Conservation (phyloP, 2,329 filamentous ascomycete species). For the Talaromyces atroroseus region DNA sequence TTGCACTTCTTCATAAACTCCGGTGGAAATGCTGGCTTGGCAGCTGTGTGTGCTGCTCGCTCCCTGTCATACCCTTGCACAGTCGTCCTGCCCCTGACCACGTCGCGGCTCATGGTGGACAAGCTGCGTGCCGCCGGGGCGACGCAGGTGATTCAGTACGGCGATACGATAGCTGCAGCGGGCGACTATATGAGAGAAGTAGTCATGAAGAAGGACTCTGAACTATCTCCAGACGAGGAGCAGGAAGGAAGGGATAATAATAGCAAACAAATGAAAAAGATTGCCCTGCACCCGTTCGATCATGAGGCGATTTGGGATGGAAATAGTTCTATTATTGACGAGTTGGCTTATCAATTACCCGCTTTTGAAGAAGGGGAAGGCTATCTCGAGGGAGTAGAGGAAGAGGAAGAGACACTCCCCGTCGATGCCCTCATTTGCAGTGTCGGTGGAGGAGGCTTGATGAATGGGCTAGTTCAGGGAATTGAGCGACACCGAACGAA, state of each 20-base stretch:
- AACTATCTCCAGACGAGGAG: neutral
- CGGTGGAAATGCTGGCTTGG: slow-evolving; percentile 80
- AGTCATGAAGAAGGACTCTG: slow-evolving; percentile 32
- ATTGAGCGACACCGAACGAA: slow-evolving; percentile 45
- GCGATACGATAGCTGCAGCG: slow-evolving; percentile 63
- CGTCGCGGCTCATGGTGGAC: slow-evolving; percentile 63
- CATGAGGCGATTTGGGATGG: slow-evolving; percentile 43
- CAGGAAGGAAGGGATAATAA: slow-evolving; percentile 6
- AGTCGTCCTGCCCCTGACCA: slow-evolving; percentile 65
- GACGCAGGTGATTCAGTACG: slow-evolving; percentile 59
- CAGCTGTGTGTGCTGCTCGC: slow-evolving; percentile 67
- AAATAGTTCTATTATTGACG: slow-evolving; percentile 41
- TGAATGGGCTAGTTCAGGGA: slow-evolving; percentile 70
- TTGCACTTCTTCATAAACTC: slow-evolving; percentile 73
- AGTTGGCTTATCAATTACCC: slow-evolving; percentile 39
- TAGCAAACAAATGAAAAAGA: slow-evolving; percentile 29
- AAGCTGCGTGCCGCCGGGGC: slow-evolving; percentile 66
- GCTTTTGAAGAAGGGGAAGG: slow-evolving; percentile 26
- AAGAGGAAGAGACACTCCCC: slow-evolving; percentile 31
- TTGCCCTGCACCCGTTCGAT: slow-evolving; percentile 42
- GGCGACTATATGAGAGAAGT: slow-evolving; percentile 60
- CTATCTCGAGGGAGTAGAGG: no score
- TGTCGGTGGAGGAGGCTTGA: slow-evolving; percentile 73
- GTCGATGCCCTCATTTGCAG: slow-evolving; percentile 70
- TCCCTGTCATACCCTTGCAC: slow-evolving; percentile 62